phyloP scores from a whole-genome alignment of 805 yeast species.

The Candida quercuum region DNA sequence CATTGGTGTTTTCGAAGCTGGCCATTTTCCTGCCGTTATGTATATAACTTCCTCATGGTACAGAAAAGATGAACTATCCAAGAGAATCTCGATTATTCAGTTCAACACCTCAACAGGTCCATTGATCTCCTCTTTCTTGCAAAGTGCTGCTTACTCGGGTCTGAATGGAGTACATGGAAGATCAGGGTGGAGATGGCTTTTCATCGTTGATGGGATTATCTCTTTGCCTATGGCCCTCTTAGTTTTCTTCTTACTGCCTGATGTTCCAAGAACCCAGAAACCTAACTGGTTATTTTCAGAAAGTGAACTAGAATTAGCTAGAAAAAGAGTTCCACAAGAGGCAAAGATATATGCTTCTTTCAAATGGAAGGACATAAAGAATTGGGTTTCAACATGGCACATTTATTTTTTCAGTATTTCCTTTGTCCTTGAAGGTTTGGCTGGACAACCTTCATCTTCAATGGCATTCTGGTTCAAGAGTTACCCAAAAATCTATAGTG shows the following conservation, averaged over 20 bases:
- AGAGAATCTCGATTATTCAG: slow-evolving; percentile 50
- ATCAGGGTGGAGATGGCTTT: slow-evolving; percentile 62
- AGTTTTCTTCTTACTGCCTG: not conserved
- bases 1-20: slow-evolving; percentile 52
- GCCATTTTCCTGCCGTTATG: slow-evolving; percentile 44
- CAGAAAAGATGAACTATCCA: slow-evolving; percentile 39
- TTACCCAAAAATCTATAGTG: slow-evolving; percentile 2
- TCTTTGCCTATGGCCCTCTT: slow-evolving; percentile 7
- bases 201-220: slow-evolving; percentile 44
- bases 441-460: slow-evolving; percentile 2
- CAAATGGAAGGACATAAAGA: slow-evolving; percentile 1
- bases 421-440: slow-evolving; percentile 3
- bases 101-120: slow-evolving; percentile 49
- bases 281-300: slow-evolving; percentile 22
- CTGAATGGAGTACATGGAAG: slow-evolving; percentile 38
- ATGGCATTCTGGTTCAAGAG: slow-evolving; percentile 8
- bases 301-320: slow-evolving; percentile 2
- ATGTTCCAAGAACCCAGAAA: slow-evolving; percentile 23
- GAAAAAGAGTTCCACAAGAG: slow-evolving; percentile 6
- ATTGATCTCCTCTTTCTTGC: slow-evolving; percentile 32
- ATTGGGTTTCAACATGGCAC: slow-evolving; percentile 7
- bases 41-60: slow-evolving; percentile 45
- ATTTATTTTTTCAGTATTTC: slow-evolving; percentile 4
- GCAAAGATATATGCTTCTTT: slow-evolving; percentile 1
- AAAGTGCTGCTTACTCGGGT: slow-evolving; percentile 11